phyloP scores from a whole-genome alignment of 2,329 filamentous ascomycete species.

The Penicillium italicum region DNA sequence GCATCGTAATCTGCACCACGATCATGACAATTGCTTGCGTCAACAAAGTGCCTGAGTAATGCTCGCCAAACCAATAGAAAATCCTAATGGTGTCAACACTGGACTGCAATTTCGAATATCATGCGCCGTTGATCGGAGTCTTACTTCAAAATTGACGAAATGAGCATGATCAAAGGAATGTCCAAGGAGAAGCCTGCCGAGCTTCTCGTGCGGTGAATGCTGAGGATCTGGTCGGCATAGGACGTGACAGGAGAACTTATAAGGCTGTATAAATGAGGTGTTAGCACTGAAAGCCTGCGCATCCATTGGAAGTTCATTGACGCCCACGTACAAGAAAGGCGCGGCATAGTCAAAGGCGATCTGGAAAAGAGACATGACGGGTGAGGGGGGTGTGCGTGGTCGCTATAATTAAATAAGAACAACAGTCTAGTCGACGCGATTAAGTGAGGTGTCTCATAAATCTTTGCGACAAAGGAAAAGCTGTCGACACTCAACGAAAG shows the following conservation, averaged over 20 bases:
- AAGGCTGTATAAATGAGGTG: slow-evolving; percentile 43
- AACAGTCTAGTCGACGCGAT: neutral
- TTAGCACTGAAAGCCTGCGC: slow-evolving; percentile 1
- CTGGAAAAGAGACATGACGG: slow-evolving; percentile 39
- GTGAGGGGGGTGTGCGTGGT: slow-evolving; percentile 5
- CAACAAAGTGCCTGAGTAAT: slow-evolving; percentile 57
- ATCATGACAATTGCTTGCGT: slow-evolving; percentile 61
- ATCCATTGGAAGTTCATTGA: neutral
- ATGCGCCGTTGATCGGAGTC: slow-evolving; percentile 1
- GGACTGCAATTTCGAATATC: neutral
- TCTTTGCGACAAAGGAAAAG: neutral
- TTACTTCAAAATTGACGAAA: slow-evolving; percentile 61
- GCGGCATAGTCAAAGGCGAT: slow-evolving; percentile 46
- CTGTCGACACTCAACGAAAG: neutral
- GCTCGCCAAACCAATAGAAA: slow-evolving; percentile 64
- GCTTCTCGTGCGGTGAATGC: slow-evolving; percentile 57
- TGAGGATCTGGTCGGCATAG: slow-evolving; percentile 65
- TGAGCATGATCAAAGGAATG: slow-evolving; percentile 64
- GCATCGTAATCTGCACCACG: slow-evolving; percentile 53
- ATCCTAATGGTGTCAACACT: slow-evolving; percentile 42
- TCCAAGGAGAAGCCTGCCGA: slow-evolving; percentile 64
- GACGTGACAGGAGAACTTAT: slow-evolving; percentile 61
- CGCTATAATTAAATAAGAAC: neutral
- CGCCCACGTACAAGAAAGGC: slow-evolving; percentile 46
- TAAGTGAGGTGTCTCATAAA: neutral